A percentile compares a stretch with the other conserved stretches of the same genome.
phyloP scores from a whole-genome alignment of 2,329 filamentous ascomycete genomes.

The Arthrinium phaeospermum region DNA sequence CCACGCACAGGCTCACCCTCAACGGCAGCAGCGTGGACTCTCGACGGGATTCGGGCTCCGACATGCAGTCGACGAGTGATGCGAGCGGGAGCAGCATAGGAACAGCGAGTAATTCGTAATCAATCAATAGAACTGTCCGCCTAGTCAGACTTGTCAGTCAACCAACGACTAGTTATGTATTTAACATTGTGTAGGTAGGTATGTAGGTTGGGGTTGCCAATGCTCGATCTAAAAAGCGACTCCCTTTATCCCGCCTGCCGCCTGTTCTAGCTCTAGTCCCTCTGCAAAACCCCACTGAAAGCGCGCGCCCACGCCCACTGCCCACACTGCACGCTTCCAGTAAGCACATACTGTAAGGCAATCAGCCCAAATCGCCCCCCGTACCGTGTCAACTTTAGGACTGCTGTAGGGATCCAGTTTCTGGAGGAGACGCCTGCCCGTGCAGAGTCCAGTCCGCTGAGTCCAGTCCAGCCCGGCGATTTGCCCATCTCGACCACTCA shows the following conservation, averaged over 20 bases:
- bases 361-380: neutral
- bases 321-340: neutral
- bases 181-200: neutral
- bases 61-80: conserved; percentile 37
- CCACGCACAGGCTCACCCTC: conserved; percentile 36
- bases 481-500: conserved; percentile 2
- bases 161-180: too few relatives aligned
- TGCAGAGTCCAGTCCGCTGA: neutral
- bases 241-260: too few relatives aligned
- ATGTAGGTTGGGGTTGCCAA: too few relatives aligned
- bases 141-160: neutral
- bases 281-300: neutral
- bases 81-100: conserved; percentile 38
- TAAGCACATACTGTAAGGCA: too few relatives aligned
- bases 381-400: neutral
- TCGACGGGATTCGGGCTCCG: conserved; percentile 39
- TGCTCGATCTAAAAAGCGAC: too few relatives aligned
- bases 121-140: neutral
- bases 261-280: neutral
- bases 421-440: too few relatives aligned
- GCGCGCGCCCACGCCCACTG: too few relatives aligned
- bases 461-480: neutral
- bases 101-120: conserved; percentile 37
- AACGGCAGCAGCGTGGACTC: conserved; percentile 23
- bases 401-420: too few relatives aligned